Percentiles rank a stretch among this genome's conserved stretches.
phyloP scores from a whole-genome alignment of 257 asterid genomes.

The Jacaranda copaia region DNA sequence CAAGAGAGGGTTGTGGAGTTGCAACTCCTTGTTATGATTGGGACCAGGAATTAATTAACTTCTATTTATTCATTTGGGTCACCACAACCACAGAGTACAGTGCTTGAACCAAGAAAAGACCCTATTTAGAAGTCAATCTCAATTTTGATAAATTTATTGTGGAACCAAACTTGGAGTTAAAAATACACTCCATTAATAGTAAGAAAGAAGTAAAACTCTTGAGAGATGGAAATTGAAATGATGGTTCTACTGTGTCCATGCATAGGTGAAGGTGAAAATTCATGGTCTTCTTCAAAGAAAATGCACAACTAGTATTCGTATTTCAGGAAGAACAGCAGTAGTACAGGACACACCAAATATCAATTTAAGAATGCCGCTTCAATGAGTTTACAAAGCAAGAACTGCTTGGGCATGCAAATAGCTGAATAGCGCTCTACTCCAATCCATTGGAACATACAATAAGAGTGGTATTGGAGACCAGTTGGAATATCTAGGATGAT shows the following conservation, averaged over 20 bases:
- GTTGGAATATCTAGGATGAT: slow-evolving; percentile 6
- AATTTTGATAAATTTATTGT: not conserved
- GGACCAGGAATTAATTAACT: not conserved
- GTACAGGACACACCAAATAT: not conserved
- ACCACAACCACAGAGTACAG: slow-evolving; percentile 14
- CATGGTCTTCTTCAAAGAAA: not conserved
- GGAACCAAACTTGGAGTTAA: slow-evolving; percentile 9
- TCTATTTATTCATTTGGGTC: slow-evolving; percentile 11
- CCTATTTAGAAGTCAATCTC: not conserved
- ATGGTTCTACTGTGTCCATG: slow-evolving; percentile 21
- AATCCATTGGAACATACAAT: not conserved
- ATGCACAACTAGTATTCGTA: not conserved
- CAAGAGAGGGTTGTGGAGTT: slow-evolving; percentile 10
- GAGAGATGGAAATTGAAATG: slow-evolving; percentile 12
- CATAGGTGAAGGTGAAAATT: not conserved
- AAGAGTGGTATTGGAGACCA: not conserved
- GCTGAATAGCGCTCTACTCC: slow-evolving; percentile 11
- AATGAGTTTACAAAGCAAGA: slow-evolving; percentile 10
- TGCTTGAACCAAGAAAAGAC: not conserved
- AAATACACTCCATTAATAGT: not conserved
- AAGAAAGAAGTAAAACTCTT: not conserved
- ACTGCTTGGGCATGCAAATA: slow-evolving; percentile 28
- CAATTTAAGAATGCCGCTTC: not conserved
- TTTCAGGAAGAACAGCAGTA: not conserved
- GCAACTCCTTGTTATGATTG: slow-evolving; percentile 15